Evolutionary conservation across 208 protist genomes (phyloP).

Genomic region (Leptomonas pyrrhocoris): DNA sequence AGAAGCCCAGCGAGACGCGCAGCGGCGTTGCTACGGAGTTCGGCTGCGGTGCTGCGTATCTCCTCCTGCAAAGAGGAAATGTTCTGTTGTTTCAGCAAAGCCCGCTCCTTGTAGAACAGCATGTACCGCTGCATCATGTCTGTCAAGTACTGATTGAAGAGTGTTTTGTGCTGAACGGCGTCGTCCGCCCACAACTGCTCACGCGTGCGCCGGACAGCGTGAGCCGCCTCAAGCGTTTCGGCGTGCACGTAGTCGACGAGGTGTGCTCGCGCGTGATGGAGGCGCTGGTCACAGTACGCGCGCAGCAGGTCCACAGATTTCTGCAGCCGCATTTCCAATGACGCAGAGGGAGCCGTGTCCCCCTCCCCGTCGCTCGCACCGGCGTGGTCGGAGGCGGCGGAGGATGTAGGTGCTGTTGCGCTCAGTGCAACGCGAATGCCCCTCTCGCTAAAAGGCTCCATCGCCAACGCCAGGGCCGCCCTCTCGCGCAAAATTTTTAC

Average conservation of each 20-base stretch:
- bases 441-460: constrained; percentile 32
- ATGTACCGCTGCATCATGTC: constrained; percentile 51
- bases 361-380: not conserved
- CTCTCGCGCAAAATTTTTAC: constrained; percentile 34
- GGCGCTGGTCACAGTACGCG: constrained; percentile 45
- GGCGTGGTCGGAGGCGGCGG: not conserved
- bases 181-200: constrained; percentile 52
- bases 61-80: constrained; percentile 37
- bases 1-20: constrained; percentile 39
- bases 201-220: constrained; percentile 41
- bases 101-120: constrained; percentile 48
- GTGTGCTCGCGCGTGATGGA: constrained; percentile 34
- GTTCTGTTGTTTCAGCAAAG: constrained; percentile 39
- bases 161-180: constrained; percentile 39
- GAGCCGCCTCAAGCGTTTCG: constrained; percentile 49
- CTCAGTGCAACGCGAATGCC: constrained; percentile 30
- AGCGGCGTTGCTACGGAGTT: constrained; percentile 23
- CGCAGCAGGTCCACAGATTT: constrained; percentile 41
- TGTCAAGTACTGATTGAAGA: constrained; percentile 40
- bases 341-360: not conserved
- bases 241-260: constrained; percentile 65
- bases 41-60: constrained; percentile 18
- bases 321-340: constrained; percentile 23
- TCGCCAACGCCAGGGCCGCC: constrained; percentile 30
- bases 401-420: not conserved